These are phyloP conservation scores for Keqinozyma sinolaborantium DNA, from an alignment of 1,139 yeast genomes.

Conservation along the genomic window DNA sequence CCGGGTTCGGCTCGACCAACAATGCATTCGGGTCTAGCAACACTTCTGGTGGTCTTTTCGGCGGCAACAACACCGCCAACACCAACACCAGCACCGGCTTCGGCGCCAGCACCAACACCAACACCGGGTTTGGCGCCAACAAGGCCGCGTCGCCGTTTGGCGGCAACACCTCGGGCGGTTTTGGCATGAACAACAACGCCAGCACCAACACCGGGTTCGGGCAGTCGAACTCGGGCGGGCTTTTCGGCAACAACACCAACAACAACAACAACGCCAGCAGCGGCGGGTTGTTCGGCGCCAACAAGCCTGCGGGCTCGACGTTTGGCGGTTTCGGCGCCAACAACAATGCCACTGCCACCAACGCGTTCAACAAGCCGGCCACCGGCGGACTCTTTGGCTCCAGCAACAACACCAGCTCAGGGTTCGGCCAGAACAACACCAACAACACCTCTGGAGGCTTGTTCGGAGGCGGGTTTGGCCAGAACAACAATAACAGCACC, in stretches of 20 bases:
- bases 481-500: slow-evolving; percentile 13
- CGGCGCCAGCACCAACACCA: slow-evolving; percentile 1
- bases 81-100: slow-evolving; percentile 7
- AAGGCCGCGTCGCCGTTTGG: slow-evolving; percentile 14
- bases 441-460: slow-evolving; percentile 4
- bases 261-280: slow-evolving; percentile 7
- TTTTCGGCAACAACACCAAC: slow-evolving; percentile 7
- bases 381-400: slow-evolving; percentile 18
- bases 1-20: slow-evolving; percentile 16
- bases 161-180: slow-evolving; percentile 13
- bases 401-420: slow-evolving; percentile 9
- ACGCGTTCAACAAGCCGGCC: slow-evolving; percentile 10
- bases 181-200: slow-evolving; percentile 6
- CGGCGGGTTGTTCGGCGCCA: slow-evolving; percentile 15
- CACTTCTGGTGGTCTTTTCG: slow-evolving; percentile 19
- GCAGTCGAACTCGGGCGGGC: slow-evolving; percentile 1
- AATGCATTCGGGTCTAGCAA: slow-evolving; percentile 14
- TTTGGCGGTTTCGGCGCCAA: slow-evolving; percentile 16
- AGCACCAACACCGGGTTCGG: slow-evolving; percentile 10
- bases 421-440: slow-evolving; percentile 11
- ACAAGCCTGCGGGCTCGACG: slow-evolving; percentile 13
- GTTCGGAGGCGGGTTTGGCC: slow-evolving; percentile 20
- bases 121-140: slow-evolving; percentile 8
- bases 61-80: slow-evolving; percentile 12
- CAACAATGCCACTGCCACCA: slow-evolving; percentile 14